Evolutionary conservation across 2,329 filamentous ascomycete genomes (phyloP), one percentile per base, ranked within the genome.

Genomic region (Drechslerella stenobrocha): DNA sequence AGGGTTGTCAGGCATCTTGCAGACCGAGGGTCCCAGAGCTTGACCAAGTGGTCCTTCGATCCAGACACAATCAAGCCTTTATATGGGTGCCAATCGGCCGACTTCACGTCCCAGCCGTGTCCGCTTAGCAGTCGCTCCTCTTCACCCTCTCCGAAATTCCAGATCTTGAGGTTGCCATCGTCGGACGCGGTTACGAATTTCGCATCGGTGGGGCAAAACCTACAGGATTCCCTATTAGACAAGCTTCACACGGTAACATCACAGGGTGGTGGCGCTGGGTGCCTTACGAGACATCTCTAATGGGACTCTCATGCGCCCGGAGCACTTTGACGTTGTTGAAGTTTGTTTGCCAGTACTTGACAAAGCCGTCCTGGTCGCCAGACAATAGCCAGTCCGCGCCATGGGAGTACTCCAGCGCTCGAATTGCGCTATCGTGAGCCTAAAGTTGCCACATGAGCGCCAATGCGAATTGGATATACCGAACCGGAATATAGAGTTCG

Each of bases 271-370:
- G 9, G 32, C 8, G 37, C 4, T 11, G 30, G 11, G 7, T 15
- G 34, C 24, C 70, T 63, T 60, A 71, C 6, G 92, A 88, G 35
- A 98, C 80, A 74, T 96, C 93, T 73, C 93, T 82, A 69, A 98
- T 89, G 3, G 92, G 87, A 75, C 96, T 90, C 48, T 84, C 84
- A 75, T 97, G 93, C 4, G 90, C 93, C 75, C 91, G 86, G 55
- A 98, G 89, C 53, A 89, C 91, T 77, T 97, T 90, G 65, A 97
- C 90, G 74, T 97, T 96, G 81, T 98, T 97, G 79, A 98, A 96
- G 76, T 97, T 98, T 28, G 92, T 90, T 76, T 96, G 90, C 89
- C 92, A 97, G 78, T 98, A 98, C 79, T 97, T 97, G 77, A 98
- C 87, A 70, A 93, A 83, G 59, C 93, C 93, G 72, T 93, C 90